A percentile compares a stretch with the other conserved stretches of the same genome.
phyloP scores from a whole-genome alignment of 257 asterid species.

The Solanum habrochaites region DNA sequence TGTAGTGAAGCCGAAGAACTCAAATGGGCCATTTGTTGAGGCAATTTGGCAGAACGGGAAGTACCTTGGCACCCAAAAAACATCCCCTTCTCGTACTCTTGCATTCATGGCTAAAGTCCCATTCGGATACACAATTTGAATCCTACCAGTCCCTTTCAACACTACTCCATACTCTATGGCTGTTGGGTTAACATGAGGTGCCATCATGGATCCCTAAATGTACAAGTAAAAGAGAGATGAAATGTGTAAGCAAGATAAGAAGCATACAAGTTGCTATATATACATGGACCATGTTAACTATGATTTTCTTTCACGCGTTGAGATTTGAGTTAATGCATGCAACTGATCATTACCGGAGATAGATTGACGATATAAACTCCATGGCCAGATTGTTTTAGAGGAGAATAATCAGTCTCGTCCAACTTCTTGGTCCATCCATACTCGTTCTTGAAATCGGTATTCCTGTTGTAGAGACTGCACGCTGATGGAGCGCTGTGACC shows the following conservation, averaged over 20 bases:
- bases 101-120: conserved; percentile 82
- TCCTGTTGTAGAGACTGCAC: conserved; percentile 40
- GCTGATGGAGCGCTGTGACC: conserved; percentile 31
- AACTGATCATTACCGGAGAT: conserved; percentile 30
- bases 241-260: not conserved
- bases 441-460: conserved; percentile 44
- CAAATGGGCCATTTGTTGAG: conserved; percentile 54
- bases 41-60: conserved; percentile 89
- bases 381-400: conserved; percentile 36
- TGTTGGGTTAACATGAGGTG: conserved; percentile 75
- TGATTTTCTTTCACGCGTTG: not conserved
- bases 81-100: conserved; percentile 53
- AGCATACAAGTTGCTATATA: not conserved
- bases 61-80: conserved; percentile 69
- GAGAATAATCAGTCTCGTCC: conserved; percentile 44
- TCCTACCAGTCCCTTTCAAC: conserved; percentile 38
- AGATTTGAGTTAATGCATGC: not conserved
- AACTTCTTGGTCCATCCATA: conserved; percentile 70
- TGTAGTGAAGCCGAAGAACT: conserved; percentile 81
- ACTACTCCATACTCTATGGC: conserved; percentile 72
- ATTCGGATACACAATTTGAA: conserved; percentile 61
- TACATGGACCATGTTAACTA: not conserved
- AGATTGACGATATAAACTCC: conserved; percentile 69
- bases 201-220: conserved; percentile 86
- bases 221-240: not conserved